Base-by-base conservation (phyloP, 345 rosid genomes). In the Dipteronia sinensis region DNA sequence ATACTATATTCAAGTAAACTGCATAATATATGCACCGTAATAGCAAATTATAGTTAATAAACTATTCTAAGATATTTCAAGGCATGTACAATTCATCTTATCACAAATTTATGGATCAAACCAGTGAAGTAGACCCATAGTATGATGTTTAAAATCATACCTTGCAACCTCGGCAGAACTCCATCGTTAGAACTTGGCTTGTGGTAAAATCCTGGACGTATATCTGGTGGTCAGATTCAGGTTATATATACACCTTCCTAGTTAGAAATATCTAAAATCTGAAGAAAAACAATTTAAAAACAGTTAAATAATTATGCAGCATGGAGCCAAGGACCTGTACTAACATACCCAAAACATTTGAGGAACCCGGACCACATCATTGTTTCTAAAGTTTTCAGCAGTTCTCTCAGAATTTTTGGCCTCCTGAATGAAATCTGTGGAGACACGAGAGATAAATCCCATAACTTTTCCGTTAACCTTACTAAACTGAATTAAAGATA, bases 361-460 rank as follows among this genome's bases (percentile, higher is more conserved):
- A 65, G 98, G 98, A 81, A 95, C 81, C 76, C 69, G 81, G 73
- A 95, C 86, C 75, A 76, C 76, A 49, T 83, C 83, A 72, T 90
- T 93, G 79, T 74, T 83, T 74, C 83, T 85, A 63, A 94, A 92
- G 83, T 91, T 86, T 69, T 79, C 85, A 65, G 94, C 93, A 71
- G 91, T 90, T 77, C 79, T 89, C 84, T 90, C 97, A 13, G 93
- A 86, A 83, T 91, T 95, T 83, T 81, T 89, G 10, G 92, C 97
- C 87, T 95, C 98, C 78, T 88, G 94, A 67, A 88, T 83, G 83
- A 95, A 95, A 90, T 95, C 98, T 93, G 90, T 65, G 65, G 27
- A 64, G 16, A 74, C 31, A 80, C 53, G 56, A 20, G 10, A 29
- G 10, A 29, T 15, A 66, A 34, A 31, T 23, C 10, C 19, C 23